phyloP scores from a whole-genome alignment of 176 grass and related monocot species.

The Aegilops umbellulata region DNA sequence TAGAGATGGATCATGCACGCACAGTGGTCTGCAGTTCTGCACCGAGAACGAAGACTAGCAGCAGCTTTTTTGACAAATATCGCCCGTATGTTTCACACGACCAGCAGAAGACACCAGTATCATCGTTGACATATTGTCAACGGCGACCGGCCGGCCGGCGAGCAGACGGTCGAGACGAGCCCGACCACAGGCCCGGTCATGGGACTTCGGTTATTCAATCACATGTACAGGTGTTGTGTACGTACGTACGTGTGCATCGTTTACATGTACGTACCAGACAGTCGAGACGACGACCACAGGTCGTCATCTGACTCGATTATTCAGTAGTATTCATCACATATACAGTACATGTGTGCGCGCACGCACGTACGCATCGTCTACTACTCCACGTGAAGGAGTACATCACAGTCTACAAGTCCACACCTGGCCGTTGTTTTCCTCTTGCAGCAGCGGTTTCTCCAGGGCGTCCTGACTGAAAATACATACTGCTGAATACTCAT shows the following conservation, averaged over 20 bases:
- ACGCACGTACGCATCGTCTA: too few relatives aligned
- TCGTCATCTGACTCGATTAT: too few relatives aligned
- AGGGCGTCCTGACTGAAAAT: neutral
- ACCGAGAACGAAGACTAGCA: neutral
- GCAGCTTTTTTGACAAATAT: neutral
- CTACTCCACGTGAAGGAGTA: too few relatives aligned
- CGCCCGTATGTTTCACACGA: neutral
- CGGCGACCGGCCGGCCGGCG: neutral
- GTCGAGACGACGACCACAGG: too few relatives aligned
- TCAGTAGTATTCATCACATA: too few relatives aligned
- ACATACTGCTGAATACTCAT: neutral
- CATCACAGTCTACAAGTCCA: neutral
- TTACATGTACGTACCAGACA: too few relatives aligned
- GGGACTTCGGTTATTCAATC: neutral
- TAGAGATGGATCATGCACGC: neutral
- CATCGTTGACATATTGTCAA: neutral
- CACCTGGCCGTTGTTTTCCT: neutral
- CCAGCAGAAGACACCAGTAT: neutral
- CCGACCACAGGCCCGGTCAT: neutral
- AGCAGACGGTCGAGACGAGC: neutral
- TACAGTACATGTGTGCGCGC: too few relatives aligned
- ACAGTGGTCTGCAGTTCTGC: neutral
- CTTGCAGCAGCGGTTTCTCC: neutral
- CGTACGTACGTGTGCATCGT: too few relatives aligned
- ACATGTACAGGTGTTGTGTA: neutral